Evolutionary conservation across 2,329 filamentous ascomycete genomes (phyloP).

Genomic region (Aspergillus brunneoviolaceus): DNA sequence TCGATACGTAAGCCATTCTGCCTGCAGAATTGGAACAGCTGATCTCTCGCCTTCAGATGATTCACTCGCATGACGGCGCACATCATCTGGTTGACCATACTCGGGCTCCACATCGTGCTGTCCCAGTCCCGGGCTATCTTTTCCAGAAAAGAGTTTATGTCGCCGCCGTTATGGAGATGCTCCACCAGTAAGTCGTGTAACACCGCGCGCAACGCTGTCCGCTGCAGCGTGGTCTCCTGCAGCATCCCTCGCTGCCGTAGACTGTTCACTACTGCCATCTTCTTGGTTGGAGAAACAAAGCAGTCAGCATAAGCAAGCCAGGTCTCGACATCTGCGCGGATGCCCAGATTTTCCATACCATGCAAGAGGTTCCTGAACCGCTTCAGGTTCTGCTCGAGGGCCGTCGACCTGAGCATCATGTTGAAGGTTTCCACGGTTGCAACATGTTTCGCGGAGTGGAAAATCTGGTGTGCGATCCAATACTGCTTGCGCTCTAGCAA

Average conservation of each 20-base stretch:
- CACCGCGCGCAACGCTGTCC: conserved; percentile 29
- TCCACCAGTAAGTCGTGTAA: conserved; percentile 33
- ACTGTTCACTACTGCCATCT: conserved; percentile 28
- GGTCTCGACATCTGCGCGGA: conserved; percentile 43
- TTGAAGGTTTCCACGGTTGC: conserved; percentile 46
- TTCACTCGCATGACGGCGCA: conserved; percentile 27
- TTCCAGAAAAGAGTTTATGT: conserved; percentile 38
- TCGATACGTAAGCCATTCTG: conserved; percentile 28
- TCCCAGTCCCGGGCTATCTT: conserved; percentile 39
- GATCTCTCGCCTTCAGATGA: conserved; percentile 27
- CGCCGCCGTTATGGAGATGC: conserved; percentile 35
- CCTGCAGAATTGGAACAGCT: conserved; percentile 34
- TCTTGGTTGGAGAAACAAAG: conserved; percentile 28
- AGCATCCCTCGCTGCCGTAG: conserved; percentile 37
- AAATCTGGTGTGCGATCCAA: conserved; percentile 32
- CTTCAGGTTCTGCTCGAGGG: conserved; percentile 38
- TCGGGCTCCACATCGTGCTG: conserved; percentile 37
- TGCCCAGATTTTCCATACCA: conserved; percentile 38
- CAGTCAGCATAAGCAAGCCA: conserved; percentile 44
- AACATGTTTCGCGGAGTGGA: conserved; percentile 36
- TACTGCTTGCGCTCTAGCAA: conserved; percentile 37
- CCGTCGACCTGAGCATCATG: conserved; percentile 42
- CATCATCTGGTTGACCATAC: conserved; percentile 41
- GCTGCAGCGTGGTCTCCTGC: conserved; percentile 23
- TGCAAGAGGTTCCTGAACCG: conserved; percentile 40